These are phyloP conservation scores for Aphanomyces stellatus DNA, from an alignment of 352 stramenopile species.

Conservation along the genomic window DNA sequence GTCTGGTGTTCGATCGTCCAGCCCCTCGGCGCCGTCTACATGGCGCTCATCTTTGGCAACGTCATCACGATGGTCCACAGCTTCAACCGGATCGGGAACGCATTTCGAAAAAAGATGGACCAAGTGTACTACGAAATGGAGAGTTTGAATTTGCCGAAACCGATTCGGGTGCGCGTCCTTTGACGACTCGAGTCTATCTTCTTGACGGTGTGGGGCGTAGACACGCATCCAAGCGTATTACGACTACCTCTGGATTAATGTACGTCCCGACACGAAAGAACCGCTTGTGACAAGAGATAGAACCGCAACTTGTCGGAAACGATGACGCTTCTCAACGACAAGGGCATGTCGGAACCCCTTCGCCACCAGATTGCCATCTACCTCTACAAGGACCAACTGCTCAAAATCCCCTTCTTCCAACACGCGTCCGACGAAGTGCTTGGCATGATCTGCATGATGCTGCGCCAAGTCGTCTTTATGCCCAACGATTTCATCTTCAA, in stretches of 20 bases:
- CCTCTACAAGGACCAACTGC: slow-evolving; percentile 55
- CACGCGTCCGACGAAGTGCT: slow-evolving; percentile 46
- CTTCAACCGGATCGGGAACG: slow-evolving; percentile 52
- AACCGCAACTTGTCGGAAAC: slow-evolving; percentile 52
- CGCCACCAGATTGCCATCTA: slow-evolving; percentile 57
- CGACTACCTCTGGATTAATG: slow-evolving; percentile 64
- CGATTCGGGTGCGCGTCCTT: slow-evolving; percentile 31
- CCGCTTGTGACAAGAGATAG: slow-evolving; percentile 25
- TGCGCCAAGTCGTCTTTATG: slow-evolving; percentile 61
- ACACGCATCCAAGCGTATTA: slow-evolving; percentile 51
- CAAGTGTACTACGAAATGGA: slow-evolving; percentile 62
- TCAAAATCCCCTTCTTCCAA: slow-evolving; percentile 66
- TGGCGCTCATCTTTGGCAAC: slow-evolving; percentile 42
- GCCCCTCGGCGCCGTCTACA: slow-evolving; percentile 35
- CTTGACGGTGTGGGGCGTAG: slow-evolving; percentile 9
- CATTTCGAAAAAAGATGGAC: slow-evolving; percentile 66
- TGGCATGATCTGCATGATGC: slow-evolving; percentile 63
- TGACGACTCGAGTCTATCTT: background rate
- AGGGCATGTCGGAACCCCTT: slow-evolving; percentile 48
- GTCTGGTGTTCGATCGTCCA: slow-evolving; percentile 39
- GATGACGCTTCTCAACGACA: slow-evolving; percentile 46
- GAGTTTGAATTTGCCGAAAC: slow-evolving; percentile 39
- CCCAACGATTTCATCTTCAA: slow-evolving; percentile 51
- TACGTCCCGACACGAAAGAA: slow-evolving; percentile 28
- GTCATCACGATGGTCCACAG: slow-evolving; percentile 53